Conservation (phyloP, 2,329 filamentous ascomycete species). For the Emericellopsis atlantica region DNA sequence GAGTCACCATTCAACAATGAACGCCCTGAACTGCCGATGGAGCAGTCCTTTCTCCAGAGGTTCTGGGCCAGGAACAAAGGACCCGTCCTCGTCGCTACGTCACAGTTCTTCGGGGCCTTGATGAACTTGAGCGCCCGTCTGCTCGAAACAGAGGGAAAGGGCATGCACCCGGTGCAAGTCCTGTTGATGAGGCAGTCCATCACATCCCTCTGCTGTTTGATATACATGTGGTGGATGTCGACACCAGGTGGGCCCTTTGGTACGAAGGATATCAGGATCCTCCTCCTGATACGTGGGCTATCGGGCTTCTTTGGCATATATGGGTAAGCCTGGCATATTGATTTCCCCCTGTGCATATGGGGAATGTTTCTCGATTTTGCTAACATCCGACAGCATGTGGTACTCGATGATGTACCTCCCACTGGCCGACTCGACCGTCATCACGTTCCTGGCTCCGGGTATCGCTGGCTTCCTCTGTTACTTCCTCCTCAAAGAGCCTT, state of each 20-base stretch:
- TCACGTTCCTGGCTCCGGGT: conserved; percentile 75
- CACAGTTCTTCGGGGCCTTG: conserved; percentile 69
- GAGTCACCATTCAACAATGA: not conserved
- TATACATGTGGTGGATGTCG: conserved; percentile 62
- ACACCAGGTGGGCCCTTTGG: conserved; percentile 63
- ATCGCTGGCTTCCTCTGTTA: conserved; percentile 73
- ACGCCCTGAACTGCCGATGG: not conserved
- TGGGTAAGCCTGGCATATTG: conserved; percentile 23
- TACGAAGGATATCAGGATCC: conserved; percentile 46
- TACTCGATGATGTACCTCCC: conserved; percentile 60
- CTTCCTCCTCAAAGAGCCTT: conserved; percentile 61
- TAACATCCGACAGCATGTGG: conserved; percentile 35
- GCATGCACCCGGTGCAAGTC: conserved; percentile 75
- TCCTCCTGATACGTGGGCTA: conserved; percentile 57
- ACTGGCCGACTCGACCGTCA: conserved; percentile 76
- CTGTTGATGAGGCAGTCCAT: conserved; percentile 70
- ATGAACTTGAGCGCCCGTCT: conserved; percentile 79
- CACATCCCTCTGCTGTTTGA: conserved; percentile 51
- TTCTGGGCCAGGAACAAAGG: conserved; percentile 59
- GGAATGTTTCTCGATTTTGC: not conserved
- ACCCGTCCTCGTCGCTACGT: conserved; percentile 56
- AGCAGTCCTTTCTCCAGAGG: conserved; percentile 10
- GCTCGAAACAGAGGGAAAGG: conserved; percentile 57
- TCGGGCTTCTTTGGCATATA: conserved; percentile 69
- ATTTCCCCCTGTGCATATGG: not conserved